These are phyloP conservation scores for Echinosophora koreensis DNA, from an alignment of 306 rosid species.

Conservation along the genomic window DNA sequence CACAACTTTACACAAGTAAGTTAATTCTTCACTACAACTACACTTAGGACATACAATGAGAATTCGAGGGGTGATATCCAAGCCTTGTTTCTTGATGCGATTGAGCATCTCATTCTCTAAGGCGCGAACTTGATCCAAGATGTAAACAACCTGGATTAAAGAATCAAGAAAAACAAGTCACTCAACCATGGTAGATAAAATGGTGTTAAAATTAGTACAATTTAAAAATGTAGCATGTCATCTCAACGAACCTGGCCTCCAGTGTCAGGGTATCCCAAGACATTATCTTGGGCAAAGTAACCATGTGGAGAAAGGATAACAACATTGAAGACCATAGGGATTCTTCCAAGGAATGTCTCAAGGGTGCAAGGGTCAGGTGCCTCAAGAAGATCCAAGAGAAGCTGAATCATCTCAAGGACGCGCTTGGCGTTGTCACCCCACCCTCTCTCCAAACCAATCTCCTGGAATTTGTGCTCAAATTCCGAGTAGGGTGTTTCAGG, in stretches of 20 bases:
- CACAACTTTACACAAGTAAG: not conserved
- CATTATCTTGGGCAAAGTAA: conserved; percentile 95
- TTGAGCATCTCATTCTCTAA: conserved; percentile 92
- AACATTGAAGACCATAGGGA: conserved; percentile 97
- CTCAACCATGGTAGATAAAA: conserved; percentile 5
- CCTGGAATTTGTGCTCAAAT: conserved; percentile 75
- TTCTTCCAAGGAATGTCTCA: conserved; percentile 86
- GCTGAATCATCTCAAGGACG: conserved; percentile 86
- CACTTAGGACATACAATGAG: conserved; percentile 67
- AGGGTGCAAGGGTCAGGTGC: conserved; percentile 97
- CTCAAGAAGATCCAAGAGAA: conserved; percentile 94
- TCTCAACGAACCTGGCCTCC: conserved; percentile 87
- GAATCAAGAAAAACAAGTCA: conserved; percentile 35
- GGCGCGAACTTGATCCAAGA: conserved; percentile 99
- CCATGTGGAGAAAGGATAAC: conserved; percentile 98
- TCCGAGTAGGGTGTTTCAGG: conserved; percentile 70
- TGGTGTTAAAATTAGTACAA: not conserved
- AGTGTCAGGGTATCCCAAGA: conserved; percentile 97
- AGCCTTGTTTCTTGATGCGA: conserved; percentile 93
- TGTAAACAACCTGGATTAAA: conserved; percentile 81
- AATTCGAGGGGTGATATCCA: conserved; percentile 90
- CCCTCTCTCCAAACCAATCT: conserved; percentile 92
- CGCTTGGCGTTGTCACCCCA: conserved; percentile 91
- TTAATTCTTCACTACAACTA: conserved; percentile 26
- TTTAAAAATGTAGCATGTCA: not conserved